Evolutionary conservation across 805 yeast genomes (phyloP), one percentile per base, ranked within the genome.

Genomic region (Ogataea pignaliae): DNA sequence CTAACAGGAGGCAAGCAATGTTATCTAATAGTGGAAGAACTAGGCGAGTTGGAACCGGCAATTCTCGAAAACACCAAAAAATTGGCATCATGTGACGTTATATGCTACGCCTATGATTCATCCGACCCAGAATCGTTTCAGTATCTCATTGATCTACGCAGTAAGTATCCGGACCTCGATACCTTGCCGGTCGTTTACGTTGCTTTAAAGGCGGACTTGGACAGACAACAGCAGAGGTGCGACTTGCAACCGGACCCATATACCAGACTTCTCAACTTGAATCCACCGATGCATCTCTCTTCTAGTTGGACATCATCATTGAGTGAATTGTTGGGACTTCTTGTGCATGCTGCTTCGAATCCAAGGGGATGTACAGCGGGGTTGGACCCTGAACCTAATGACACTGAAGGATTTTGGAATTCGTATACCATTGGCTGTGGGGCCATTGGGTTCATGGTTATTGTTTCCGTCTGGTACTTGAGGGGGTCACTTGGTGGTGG

Each of bases 111-210:
- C 0, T 93, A 93, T 63, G 99, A 93, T 60, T 88, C 97, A 0
- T 83, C 97, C 0, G 97, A 93, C 59, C 97, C 99, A 0, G 95
- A 91, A 43, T 87, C 96, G 36, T 93, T 93, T 62, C 86, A 89
- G 42, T 81, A 86, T 59, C 66, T 90, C 41, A 83, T 85, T 26
- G 85, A 85, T 15, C 61, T 90, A n/a, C 68, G 89, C 12, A 68
- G 73, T 29, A 73, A 69, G 49, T 80, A 84, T 55, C 76, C 81
- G 2, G 67, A 70, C 29, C 65, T 83, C 15, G 77, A 83, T 52
- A 72, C 73, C 36, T 66, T 93, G 2, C 99, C 99, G 0, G 76
- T 84, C 3, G 81, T 93, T 0, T 87, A 83, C 57, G 97, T 90
- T 1, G 99, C 97, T 0, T 68, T 90, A 31, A 93, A 93, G 59